Percentiles rank a stretch among this genome's conserved stretches.
These are phyloP conservation scores for Primulina tabacum DNA, from an alignment of 257 asterid species.

Conservation along the genomic window DNA sequence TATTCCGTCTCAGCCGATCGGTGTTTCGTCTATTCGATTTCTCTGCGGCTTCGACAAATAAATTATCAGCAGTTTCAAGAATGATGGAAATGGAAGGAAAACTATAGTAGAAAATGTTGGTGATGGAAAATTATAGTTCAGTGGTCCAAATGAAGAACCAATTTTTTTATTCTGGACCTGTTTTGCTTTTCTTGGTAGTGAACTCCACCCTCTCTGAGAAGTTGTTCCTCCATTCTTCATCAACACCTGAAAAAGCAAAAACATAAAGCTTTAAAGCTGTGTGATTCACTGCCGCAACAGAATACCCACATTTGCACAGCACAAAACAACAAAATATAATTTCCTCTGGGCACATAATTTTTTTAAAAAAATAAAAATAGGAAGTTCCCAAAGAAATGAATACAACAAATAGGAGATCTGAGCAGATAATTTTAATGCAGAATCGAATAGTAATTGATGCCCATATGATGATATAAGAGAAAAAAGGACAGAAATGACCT, in stretches of 20 bases:
- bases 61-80: neutral
- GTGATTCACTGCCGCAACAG: constrained; percentile 39
- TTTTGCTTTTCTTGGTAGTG: constrained; percentile 84
- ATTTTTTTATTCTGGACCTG: constrained; percentile 61
- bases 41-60: constrained; percentile 36
- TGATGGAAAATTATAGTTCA: neutral
- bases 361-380: constrained; percentile 1
- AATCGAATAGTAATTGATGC: constrained; percentile 28
- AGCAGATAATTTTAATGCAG: constrained; percentile 25
- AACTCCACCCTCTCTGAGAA: constrained; percentile 71
- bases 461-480: constrained; percentile 3
- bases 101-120: neutral
- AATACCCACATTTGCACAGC: constrained; percentile 48
- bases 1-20: constrained; percentile 20
- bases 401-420: constrained; percentile 37
- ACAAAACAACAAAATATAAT: constrained; percentile 1
- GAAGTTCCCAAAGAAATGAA: constrained; percentile 27
- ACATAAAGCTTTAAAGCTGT: constrained; percentile 49
- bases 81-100: neutral
- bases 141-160: constrained; percentile 38
- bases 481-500: neutral
- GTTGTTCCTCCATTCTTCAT: constrained; percentile 90
- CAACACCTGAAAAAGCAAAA: constrained; percentile 79
- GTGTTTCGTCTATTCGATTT: constrained; percentile 34
- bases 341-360: neutral